Evolutionary conservation across 768 basidiomycete genomes (phyloP).

Genomic region (Leucosporidium creatinivorum): DNA sequence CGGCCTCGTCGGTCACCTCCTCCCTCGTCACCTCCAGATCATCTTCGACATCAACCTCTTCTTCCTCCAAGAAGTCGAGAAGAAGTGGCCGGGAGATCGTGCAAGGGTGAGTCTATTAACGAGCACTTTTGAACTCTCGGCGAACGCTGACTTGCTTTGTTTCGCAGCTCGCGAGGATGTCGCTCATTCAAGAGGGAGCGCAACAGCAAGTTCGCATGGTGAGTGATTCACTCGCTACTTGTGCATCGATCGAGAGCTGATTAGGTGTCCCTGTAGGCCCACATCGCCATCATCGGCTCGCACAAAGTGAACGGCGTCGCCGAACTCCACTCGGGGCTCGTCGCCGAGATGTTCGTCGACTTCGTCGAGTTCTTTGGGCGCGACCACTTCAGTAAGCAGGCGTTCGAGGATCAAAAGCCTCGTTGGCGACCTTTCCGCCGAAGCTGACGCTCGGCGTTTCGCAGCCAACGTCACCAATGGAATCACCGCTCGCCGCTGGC

Average conservation of each 20-base stretch:
- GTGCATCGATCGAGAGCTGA: constrained; percentile 70
- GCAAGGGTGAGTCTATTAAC: constrained; percentile 37
- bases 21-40: constrained; percentile 71
- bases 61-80: constrained; percentile 64
- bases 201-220: constrained; percentile 64
- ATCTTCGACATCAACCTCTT: constrained; percentile 50
- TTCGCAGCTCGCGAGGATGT: constrained; percentile 66
- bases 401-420: not conserved
- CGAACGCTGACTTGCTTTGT: no score
- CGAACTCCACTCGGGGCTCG: constrained; percentile 86
- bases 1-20: constrained; percentile 51
- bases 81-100: constrained; percentile 78
- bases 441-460: no score
- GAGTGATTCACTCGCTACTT: constrained; percentile 45
- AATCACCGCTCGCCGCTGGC: constrained; percentile 78
- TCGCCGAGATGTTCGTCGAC: constrained; percentile 49
- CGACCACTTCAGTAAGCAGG: constrained; percentile 48
- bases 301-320: constrained; percentile 93
- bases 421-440: no score
- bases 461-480: constrained; percentile 80
- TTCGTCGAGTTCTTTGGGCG: constrained; percentile 66
- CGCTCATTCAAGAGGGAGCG: constrained; percentile 79
- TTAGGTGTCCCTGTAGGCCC: constrained; percentile 58
- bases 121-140: no score
- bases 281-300: constrained; percentile 78